Evolutionary conservation across 2,329 filamentous ascomycete species (phyloP), one percentile per base, ranked within the genome.

Genomic region (Epichloe uncinata): DNA sequence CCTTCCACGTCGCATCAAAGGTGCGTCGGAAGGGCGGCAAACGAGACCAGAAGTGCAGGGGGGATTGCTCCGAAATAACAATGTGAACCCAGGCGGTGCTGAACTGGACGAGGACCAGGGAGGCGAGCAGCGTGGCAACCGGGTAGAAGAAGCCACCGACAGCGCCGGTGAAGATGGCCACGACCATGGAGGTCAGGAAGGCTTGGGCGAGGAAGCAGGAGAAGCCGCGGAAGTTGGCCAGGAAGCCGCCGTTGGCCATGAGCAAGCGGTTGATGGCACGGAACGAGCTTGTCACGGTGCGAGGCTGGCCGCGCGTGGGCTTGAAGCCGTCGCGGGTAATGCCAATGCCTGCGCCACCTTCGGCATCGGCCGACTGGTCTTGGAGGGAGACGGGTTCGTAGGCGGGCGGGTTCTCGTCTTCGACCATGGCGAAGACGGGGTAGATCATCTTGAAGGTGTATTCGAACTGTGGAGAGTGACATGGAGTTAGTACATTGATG

Each of bases 51-150:
- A 84, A 88, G 57, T 69, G 70, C 63, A 78, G 76, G 45, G 61
- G 61, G 50, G 77, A 82, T 5, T 81, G 79, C 48, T 79, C 73
- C 2, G 87, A 82, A 61, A 96, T 89, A 63, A 95, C 79, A 59
- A 86, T 82, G 65, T 95, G 88, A 3, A 89, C 86, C 88, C 89
- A 95, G 48, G 80, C 77, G 57, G 90, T 78, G 63, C 80, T 77
- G 52, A 91, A 66, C 60, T 84, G 84, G 37, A 84, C 77, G 34
- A 86, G 71, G 18, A 77, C 65, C 20, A 91, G 65, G 47, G 77
- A 73, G 26, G 79, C 72, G 41, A 84, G 51, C 46, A 83, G 73
- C 48, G 73, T 73, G 49, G 59, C 59, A 43, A 63, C 26, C 43
- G 68, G 55, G 55, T 68, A 61, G 49, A 82, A 56, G 47, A 70